phyloP scores from a whole-genome alignment of 2,329 filamentous ascomycete species.

The Fusarium bulbicola region DNA sequence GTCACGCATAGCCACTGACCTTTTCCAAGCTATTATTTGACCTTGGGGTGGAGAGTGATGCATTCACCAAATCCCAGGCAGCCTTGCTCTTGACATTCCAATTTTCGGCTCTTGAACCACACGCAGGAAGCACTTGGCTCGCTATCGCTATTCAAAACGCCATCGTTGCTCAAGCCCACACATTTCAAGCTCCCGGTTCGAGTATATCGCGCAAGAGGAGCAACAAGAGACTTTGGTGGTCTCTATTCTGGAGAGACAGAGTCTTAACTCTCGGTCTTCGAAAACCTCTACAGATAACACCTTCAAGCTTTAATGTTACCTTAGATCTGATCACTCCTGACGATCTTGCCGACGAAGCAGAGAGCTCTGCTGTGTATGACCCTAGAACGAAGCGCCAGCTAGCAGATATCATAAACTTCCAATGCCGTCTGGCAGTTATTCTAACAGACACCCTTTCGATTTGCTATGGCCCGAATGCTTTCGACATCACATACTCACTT shows the following conservation, averaged over 20 bases:
- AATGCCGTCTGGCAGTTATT: constrained; percentile 1
- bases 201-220: not conserved
- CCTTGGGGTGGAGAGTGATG: constrained; percentile 16
- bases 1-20: not conserved
- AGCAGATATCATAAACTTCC: not conserved
- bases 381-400: not conserved
- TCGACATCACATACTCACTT: constrained; percentile 1
- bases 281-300: constrained; percentile 4
- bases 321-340: not conserved
- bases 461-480: constrained; percentile 5
- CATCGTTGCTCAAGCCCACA: constrained; percentile 23
- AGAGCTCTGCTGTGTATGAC: not conserved
- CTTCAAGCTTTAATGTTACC: constrained; percentile 1
- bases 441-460: constrained; percentile 7
- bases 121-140: constrained; percentile 30
- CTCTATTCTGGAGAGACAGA: constrained; percentile 15
- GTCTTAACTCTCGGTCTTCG: constrained; percentile 1
- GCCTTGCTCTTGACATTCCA: constrained; percentile 27
- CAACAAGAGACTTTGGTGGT: constrained; percentile 24
- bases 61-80: constrained; percentile 23
- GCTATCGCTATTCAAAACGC: constrained; percentile 27
- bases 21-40: constrained; percentile 16
- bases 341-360: not conserved
- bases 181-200: constrained; percentile 2
- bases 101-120: constrained; percentile 26